phyloP scores from a whole-genome alignment of 768 basidiomycete species.

The Mrakia blollopis region DNA sequence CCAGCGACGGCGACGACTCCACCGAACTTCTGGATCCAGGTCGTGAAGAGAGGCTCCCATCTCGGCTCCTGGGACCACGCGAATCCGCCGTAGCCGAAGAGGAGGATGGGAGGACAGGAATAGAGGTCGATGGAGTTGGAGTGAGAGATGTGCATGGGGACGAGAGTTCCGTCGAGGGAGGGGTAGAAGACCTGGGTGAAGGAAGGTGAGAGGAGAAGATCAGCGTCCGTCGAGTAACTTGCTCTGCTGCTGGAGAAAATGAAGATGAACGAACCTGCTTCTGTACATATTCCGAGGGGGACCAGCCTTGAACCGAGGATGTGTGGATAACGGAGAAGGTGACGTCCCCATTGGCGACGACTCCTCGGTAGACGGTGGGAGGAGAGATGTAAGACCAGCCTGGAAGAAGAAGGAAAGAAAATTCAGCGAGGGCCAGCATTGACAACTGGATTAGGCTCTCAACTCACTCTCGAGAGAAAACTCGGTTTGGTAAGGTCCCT shows the following conservation, averaged over 20 bases:
- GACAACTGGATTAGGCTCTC: no score
- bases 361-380: slow-evolving; percentile 26
- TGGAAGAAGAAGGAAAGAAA: no score
- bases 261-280: slow-evolving; percentile 17
- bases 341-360: slow-evolving; percentile 25
- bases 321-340: slow-evolving; percentile 15
- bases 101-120: slow-evolving; percentile 17
- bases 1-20: slow-evolving; percentile 29
- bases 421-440: no score
- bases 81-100: slow-evolving; percentile 30
- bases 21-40: neutral
- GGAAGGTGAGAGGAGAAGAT: neutral
- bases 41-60: slow-evolving; percentile 22
- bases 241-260: no score
- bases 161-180: neutral
- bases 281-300: slow-evolving; percentile 14
- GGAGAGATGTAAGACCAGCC: slow-evolving; percentile 26
- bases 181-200: neutral
- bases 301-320: slow-evolving; percentile 18
- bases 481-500: slow-evolving; percentile 1
- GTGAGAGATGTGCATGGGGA: slow-evolving; percentile 21
- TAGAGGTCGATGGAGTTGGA: slow-evolving; percentile 17
- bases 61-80: slow-evolving; percentile 27
- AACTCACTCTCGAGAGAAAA: slow-evolving; percentile 26
- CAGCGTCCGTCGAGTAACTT: no score